A percentile compares a stretch with the other conserved stretches of the same genome.
phyloP scores from a whole-genome alignment of 768 basidiomycete species.

The Naganishia vishniacii region DNA sequence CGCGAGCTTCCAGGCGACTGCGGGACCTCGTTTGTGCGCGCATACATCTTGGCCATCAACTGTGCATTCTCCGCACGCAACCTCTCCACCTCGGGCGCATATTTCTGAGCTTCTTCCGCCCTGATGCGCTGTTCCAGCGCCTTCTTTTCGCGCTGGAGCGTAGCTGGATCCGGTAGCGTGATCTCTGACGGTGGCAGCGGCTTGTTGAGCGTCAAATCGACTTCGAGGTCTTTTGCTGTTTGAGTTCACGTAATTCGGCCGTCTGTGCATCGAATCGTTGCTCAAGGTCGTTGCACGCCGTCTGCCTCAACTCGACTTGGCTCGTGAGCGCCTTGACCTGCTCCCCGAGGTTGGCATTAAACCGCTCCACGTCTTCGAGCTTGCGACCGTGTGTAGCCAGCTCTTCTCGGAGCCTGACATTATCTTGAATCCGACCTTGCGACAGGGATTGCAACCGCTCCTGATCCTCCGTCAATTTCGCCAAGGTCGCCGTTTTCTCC shows the following conservation, averaged over 20 bases:
- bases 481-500: background rate
- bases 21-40: background rate
- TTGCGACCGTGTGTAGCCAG: background rate
- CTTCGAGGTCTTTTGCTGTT: conserved; percentile 1
- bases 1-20: background rate
- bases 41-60: background rate
- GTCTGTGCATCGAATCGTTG: background rate
- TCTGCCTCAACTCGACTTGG: background rate
- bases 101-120: background rate
- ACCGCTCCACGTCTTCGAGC: background rate
- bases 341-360: background rate
- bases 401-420: background rate
- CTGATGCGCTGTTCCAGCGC: conserved; percentile 6
- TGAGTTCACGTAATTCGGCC: background rate
- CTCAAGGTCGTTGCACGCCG: background rate
- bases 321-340: too few relatives aligned
- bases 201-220: background rate
- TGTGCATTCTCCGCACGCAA: background rate
- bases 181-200: background rate
- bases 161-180: too few relatives aligned
- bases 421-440: background rate
- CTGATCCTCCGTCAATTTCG: background rate
- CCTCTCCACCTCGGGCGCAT: background rate
- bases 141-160: background rate
- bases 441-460: background rate